Evolutionary conservation across 2,329 filamentous ascomycete species (phyloP), one percentile per base, ranked within the genome.

Genomic region (Sclerotinia minor): DNA sequence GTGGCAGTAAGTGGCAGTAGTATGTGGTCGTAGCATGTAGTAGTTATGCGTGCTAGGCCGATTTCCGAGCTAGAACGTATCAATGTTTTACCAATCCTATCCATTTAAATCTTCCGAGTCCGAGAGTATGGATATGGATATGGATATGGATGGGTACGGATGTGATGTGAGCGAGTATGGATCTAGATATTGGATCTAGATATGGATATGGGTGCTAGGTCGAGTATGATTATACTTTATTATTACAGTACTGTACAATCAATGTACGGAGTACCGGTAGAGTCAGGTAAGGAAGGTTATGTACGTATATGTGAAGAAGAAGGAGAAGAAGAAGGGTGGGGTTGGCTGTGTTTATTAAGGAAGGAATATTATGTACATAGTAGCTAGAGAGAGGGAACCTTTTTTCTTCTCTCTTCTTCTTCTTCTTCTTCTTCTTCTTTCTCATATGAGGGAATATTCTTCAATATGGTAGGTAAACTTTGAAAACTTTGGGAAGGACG

Each of bases 31-130:
- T 32, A n/a, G n/a, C n/a, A 32, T 32, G 32, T 32, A 32, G 32
- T 32, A 32, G 52, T 32, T 35, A 54, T 32, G 29, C 52, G 52
- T 29, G 19, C 26, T 32, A 32, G 52, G 13, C 38, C 38, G 38
- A 15, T 41, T 54, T 54, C 52, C 52, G n/a, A 29, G 32, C 32
- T 35, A 35, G 52, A 54, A 54, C 52, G 13, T 54, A 19, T 54
- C 52, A 54, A 54, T 54, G 52, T 59, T 47, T 45, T 59, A 47
- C 57, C 57, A 59, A 24, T 41, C 38, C 13, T 9, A 35, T 5
- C 13, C 29, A 38, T 57, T 5, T 8, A 41, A 41, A 38, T 17
- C n/a, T 21, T 45, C 57, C 57, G 53, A 57, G 53, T 57, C 57
- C 41, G 57, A 32, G 57, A 47, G 57, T 13, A 13, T 11, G n/a